These are phyloP conservation scores for Macadamia tetraphylla DNA, from an alignment of 164 flowering plant species.

Conservation along the genomic window DNA sequence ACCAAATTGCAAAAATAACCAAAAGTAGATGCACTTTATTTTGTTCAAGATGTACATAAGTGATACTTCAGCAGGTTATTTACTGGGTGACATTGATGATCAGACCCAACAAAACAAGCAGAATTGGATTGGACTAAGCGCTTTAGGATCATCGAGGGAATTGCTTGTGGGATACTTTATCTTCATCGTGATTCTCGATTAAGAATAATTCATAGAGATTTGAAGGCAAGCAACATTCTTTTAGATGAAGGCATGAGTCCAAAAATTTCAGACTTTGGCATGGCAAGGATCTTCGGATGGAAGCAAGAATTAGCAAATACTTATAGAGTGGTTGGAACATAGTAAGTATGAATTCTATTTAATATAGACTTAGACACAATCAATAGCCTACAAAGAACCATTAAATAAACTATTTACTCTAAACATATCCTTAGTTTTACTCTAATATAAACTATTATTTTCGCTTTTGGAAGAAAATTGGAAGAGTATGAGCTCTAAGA, in stretches of 20 bases:
- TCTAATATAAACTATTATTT: too few species aligned
- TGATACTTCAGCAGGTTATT: too few species aligned
- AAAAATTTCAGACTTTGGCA: slow-evolving; percentile 82
- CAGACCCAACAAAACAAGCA: slow-evolving; percentile 39
- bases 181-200: slow-evolving; percentile 75
- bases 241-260: slow-evolving; percentile 72
- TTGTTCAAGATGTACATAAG: too few species aligned
- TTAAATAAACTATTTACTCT: too few species aligned
- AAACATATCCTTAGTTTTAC: too few species aligned
- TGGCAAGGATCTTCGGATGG: slow-evolving; percentile 44
- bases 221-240: slow-evolving; percentile 71
- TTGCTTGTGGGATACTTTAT: slow-evolving; percentile 77
- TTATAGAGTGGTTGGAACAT: slow-evolving; percentile 27
- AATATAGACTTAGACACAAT: too few species aligned
- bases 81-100: too few species aligned
- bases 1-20: too few species aligned
- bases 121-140: slow-evolving; percentile 60
- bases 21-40: too few species aligned
- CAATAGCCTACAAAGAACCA: too few species aligned
- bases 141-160: slow-evolving; percentile 56
- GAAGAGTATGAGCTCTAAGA: too few species aligned
- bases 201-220: slow-evolving; percentile 66
- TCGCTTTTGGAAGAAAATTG: too few species aligned
- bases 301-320: slow-evolving; percentile 25
- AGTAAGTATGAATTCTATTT: slow-evolving; percentile 14